phyloP scores from a whole-genome alignment of 176 grass and related monocot species.

The Oryza meridionalis region DNA sequence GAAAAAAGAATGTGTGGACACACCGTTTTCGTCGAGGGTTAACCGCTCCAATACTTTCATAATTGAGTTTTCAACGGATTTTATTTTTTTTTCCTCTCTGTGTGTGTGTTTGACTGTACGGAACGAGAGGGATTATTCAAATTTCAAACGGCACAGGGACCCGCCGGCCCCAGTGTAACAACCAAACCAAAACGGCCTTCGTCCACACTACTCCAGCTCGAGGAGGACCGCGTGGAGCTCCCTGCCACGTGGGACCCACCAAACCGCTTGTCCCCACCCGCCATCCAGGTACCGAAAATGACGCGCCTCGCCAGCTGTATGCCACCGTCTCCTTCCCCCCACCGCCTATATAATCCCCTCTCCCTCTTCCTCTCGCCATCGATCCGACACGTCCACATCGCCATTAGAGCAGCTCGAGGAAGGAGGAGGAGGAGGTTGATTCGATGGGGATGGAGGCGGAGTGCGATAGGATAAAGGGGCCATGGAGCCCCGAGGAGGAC shows the following conservation, averaged over 20 bases:
- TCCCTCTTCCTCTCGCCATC: constrained; percentile 33
- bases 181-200: constrained; percentile 47
- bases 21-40: background rate
- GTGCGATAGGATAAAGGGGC: constrained; percentile 82
- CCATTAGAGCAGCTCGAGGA: background rate
- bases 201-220: too few relatives aligned
- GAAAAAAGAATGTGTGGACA: too few relatives aligned
- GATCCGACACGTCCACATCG: constrained; percentile 42
- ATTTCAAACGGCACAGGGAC: constrained; percentile 48
- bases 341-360: constrained; percentile 36
- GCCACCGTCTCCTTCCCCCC: constrained; percentile 27
- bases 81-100: too few relatives aligned
- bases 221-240: too few relatives aligned
- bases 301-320: constrained; percentile 54
- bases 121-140: constrained; percentile 40
- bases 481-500: constrained; percentile 97
- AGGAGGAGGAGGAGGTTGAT: too few relatives aligned
- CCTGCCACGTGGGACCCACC: background rate
- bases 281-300: constrained; percentile 27
- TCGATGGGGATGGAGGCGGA: constrained; percentile 43
- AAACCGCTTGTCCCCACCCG: background rate
- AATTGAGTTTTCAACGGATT: constrained; percentile 34
- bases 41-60: background rate
- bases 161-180: background rate
- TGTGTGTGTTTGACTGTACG: constrained; percentile 43